These are phyloP conservation scores for Candida mesenterica DNA, from an alignment of 1,139 yeast species.

Conservation along the genomic window DNA sequence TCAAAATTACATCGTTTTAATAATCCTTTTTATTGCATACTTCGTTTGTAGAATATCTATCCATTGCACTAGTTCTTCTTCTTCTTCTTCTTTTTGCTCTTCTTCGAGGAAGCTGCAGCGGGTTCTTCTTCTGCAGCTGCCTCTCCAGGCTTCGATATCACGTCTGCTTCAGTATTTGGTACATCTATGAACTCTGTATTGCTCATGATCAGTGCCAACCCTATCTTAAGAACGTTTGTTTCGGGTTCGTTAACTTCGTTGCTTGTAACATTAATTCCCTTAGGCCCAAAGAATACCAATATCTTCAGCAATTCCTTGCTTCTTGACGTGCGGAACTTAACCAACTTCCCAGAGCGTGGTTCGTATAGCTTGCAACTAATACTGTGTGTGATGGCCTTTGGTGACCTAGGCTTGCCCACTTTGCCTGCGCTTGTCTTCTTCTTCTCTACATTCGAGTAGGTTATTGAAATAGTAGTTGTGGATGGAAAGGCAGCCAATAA, in stretches of 20 bases:
- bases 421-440: constrained; percentile 21
- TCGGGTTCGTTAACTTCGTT: constrained; percentile 12
- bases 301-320: constrained; percentile 77
- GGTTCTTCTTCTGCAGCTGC: constrained; percentile 8
- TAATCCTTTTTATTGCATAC: no score
- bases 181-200: constrained; percentile 36
- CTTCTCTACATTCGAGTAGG: constrained; percentile 33
- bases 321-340: constrained; percentile 60
- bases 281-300: constrained; percentile 82
- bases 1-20: no score
- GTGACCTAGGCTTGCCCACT: constrained; percentile 20
- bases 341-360: constrained; percentile 65
- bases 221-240: constrained; percentile 25
- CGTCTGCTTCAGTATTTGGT: constrained; percentile 9
- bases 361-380: constrained; percentile 72
- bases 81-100: constrained; percentile 15
- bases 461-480: constrained; percentile 37
- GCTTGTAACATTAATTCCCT: constrained; percentile 51
- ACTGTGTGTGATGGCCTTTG: constrained; percentile 28
- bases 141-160: constrained; percentile 5
- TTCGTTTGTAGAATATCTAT: no score
- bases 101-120: constrained; percentile 11
- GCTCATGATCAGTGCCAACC: constrained; percentile 43
- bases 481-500: constrained; percentile 40
- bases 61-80: constrained; percentile 6